Base-by-base conservation (phyloP, 2,329 filamentous ascomycete genomes). In the Akanthomyces lecanii region DNA sequence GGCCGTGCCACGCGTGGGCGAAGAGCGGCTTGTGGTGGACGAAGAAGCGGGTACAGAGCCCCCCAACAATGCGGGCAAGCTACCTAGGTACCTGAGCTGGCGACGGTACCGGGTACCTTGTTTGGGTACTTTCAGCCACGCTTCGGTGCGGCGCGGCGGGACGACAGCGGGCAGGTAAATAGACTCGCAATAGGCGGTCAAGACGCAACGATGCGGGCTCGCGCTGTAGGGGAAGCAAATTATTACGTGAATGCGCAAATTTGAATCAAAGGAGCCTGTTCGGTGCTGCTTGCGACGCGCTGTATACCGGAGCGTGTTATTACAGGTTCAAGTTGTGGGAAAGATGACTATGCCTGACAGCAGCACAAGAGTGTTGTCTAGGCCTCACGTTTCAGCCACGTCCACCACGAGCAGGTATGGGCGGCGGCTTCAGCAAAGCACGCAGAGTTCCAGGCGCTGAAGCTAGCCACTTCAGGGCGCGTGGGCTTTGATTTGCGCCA, bases 21-120 rank as follows among this genome's bases (percentile, higher is more conserved):
- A 59, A 30, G 30, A 58, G 44, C 30, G 45, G 30, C 21, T n/a
- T 54, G 33, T 53, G 33, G 58, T 61, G 58, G 50, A 47, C 21
- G 57, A 45, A 52, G 57, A 60, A 60, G 57, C 57, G 57, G 57
- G 57, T 60, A 60, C 57, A 48, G 28, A 47, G 25, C 48, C 58
- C 58, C 42, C 58, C 25, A 61, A 61, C 48, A 53, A 45, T 54
- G 58, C 58, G 58, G 58, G 56, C 58, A 61, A 54, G 58, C 58
- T 61, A 21, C 21, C 21, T 21, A 54, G 54, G 42, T 30, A 30
- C 51, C 44, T 45, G 56, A 52, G 44, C 42, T 47, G 53, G 40
- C 33, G 33, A 3, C n/a, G 33, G 53, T 47, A 47, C 36, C n/a
- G 5, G 40, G 36, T 53, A 44, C 53, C 53, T 44, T 36, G 44